Percentiles rank a stretch among this genome's conserved stretches.
Conservation (phyloP, 148 eudicot species). For the Chenopodium suecicum region DNA sequence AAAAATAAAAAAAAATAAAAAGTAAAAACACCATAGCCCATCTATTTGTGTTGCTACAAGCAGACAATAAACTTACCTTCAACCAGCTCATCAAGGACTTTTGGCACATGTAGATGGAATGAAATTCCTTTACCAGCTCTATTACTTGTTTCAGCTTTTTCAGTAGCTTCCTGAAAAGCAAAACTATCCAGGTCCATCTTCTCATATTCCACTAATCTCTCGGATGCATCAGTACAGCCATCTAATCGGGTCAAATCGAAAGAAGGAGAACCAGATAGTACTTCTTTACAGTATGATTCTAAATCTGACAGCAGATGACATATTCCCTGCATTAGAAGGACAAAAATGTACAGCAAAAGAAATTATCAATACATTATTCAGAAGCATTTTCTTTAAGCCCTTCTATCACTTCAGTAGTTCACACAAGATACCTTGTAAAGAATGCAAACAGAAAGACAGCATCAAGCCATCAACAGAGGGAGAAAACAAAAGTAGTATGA, state of each 20-base stretch:
- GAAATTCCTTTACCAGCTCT: slow-evolving; percentile 43
- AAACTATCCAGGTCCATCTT: slow-evolving; percentile 79
- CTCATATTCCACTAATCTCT: slow-evolving; percentile 51
- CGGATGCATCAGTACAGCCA: slow-evolving; percentile 42
- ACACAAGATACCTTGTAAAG: background rate
- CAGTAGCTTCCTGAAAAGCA: slow-evolving; percentile 46
- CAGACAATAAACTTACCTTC: slow-evolving; percentile 49
- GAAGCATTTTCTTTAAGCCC: background rate
- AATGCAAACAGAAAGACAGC: background rate
- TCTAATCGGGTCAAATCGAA: slow-evolving; percentile 55
- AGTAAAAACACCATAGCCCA: background rate
- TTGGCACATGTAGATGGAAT: slow-evolving; percentile 70
- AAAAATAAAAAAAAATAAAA: background rate
- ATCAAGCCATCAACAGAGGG: slow-evolving; percentile 10
- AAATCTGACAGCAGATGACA: slow-evolving; percentile 81
- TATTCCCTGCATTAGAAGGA: slow-evolving; percentile 52
- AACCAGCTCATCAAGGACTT: slow-evolving; percentile 53
- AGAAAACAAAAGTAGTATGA: background rate
- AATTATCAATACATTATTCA: background rate
- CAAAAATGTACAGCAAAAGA: background rate
- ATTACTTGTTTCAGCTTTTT: slow-evolving; percentile 52
- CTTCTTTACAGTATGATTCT: slow-evolving; percentile 65
- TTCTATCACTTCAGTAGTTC: background rate
- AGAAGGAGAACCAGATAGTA: slow-evolving; percentile 40
- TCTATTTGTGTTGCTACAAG: background rate